phyloP scores from a whole-genome alignment of 345 rosid species.

The Corchorus capsularis region DNA sequence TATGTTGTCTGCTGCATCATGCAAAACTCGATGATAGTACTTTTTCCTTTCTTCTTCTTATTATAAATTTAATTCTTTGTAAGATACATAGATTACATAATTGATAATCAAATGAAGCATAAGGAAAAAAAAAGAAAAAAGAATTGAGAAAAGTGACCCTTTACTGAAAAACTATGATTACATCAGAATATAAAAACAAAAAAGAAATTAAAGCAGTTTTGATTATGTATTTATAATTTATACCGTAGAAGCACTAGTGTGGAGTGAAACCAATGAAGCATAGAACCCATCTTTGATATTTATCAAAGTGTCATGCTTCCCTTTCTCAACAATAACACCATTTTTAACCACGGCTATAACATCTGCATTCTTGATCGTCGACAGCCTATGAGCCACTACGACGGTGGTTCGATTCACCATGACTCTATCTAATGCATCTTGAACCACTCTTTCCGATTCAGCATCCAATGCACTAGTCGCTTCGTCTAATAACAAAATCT shows the following conservation, averaged over 20 bases:
- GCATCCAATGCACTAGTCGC: slow-evolving; percentile 69
- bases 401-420: slow-evolving; percentile 53
- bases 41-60: too few species aligned
- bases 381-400: slow-evolving; percentile 59
- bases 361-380: slow-evolving; percentile 63
- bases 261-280: slow-evolving; percentile 51
- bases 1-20: too few species aligned
- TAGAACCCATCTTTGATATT: slow-evolving; percentile 42
- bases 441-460: slow-evolving; percentile 54
- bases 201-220: neutral
- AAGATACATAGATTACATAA: too few species aligned
- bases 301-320: slow-evolving; percentile 52
- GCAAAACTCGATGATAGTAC: too few species aligned
- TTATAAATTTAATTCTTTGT: neutral
- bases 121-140: neutral
- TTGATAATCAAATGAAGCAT: neutral
- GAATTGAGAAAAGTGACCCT: neutral
- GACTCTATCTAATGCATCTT: slow-evolving; percentile 50
- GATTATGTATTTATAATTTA: neutral
- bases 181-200: too few species aligned
- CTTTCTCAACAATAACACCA: slow-evolving; percentile 58
- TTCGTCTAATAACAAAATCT: slow-evolving; percentile 53
- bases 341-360: slow-evolving; percentile 57
- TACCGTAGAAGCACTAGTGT: slow-evolving; percentile 35
- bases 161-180: neutral